Evolutionary conservation across 2,329 filamentous ascomycete species (phyloP).

Genomic region (Fusarium haematococcum): DNA sequence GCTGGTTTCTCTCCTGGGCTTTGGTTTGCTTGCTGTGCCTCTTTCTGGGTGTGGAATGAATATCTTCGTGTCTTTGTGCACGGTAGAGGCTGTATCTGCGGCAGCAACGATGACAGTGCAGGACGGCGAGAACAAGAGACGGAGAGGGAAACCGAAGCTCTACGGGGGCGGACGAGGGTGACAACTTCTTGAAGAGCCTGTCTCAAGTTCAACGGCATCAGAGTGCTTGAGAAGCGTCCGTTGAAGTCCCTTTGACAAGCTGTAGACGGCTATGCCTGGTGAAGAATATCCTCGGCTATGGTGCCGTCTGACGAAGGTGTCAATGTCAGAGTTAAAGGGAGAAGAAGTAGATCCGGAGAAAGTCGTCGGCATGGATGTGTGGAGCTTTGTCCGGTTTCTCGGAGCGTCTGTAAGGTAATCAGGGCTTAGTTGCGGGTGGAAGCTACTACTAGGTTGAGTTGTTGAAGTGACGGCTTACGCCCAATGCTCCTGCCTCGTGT

Average conservation of each 20-base stretch:
- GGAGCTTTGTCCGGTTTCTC: not conserved
- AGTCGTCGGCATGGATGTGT: slow-evolving; percentile 5
- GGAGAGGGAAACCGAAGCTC: slow-evolving; percentile 11
- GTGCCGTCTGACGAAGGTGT: not conserved
- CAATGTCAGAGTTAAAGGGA: not conserved
- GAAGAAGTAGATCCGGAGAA: slow-evolving; percentile 1
- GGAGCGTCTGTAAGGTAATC: not conserved
- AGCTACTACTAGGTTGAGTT: not conserved
- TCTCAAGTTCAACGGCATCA: slow-evolving; percentile 30
- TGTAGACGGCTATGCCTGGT: slow-evolving; percentile 11
- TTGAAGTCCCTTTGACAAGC: slow-evolving; percentile 8
- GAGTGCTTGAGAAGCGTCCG: slow-evolving; percentile 14
- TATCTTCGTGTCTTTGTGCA: not conserved
- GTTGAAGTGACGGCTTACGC: not conserved
- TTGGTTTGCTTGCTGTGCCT: slow-evolving; percentile 1
- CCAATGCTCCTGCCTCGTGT: slow-evolving; percentile 12
- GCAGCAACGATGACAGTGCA: not conserved
- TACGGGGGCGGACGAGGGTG: slow-evolving; percentile 12
- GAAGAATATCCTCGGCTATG: slow-evolving; percentile 15
- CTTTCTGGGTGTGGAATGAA: slow-evolving; percentile 2
- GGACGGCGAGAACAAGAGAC: not conserved
- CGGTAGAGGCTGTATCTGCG: not conserved
- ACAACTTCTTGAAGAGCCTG: slow-evolving; percentile 18
- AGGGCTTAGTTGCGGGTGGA: not conserved
- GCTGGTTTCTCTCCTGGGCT: not conserved